Percentiles rank a stretch among this genome's conserved stretches.
Evolutionary conservation across 2,329 filamentous ascomycete species (phyloP).

Genomic region (Akanthomyces muscarius): DNA sequence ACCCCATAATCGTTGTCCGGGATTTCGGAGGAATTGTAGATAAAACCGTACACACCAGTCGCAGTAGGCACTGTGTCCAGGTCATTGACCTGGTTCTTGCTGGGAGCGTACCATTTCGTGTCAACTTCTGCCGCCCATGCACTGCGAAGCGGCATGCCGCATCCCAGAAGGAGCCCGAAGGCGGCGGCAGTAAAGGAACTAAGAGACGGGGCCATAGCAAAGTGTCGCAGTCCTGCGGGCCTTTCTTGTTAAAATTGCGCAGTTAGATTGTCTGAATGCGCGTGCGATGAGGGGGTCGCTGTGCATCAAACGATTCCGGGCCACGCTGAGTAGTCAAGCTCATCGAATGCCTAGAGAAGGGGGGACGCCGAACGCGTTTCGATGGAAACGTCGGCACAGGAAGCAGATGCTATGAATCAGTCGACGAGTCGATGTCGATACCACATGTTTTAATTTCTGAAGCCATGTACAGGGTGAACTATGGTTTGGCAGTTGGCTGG

Average conservation of each 20-base stretch:
- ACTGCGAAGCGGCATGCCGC: conserved; percentile 12
- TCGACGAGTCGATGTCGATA: not conserved
- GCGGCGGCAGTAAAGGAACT: conserved; percentile 7
- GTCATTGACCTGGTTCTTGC: conserved; percentile 55
- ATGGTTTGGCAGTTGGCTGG: not conserved
- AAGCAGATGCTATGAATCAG: not conserved
- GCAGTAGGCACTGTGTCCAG: conserved; percentile 53
- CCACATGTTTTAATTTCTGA: not conserved
- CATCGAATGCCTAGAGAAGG: not conserved
- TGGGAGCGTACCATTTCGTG: conserved; percentile 56
- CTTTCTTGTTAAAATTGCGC: not conserved
- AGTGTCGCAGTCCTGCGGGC: no score
- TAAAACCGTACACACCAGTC: conserved; percentile 66
- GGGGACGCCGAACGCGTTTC: not conserved
- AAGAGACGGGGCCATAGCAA: not conserved
- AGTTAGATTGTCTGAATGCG: not conserved
- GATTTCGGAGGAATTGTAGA: conserved; percentile 63
- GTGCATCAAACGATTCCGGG: not conserved
- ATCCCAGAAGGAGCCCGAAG: conserved; percentile 12
- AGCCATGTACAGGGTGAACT: not conserved
- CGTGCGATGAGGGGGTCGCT: not conserved
- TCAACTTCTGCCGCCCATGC: conserved; percentile 29
- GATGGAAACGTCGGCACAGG: no score
- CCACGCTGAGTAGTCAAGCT: not conserved
- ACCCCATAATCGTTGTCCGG: conserved; percentile 54